Base-by-base conservation (phyloP, 176 grass and related monocot genomes). In the Cenchrus fungigraminus region DNA sequence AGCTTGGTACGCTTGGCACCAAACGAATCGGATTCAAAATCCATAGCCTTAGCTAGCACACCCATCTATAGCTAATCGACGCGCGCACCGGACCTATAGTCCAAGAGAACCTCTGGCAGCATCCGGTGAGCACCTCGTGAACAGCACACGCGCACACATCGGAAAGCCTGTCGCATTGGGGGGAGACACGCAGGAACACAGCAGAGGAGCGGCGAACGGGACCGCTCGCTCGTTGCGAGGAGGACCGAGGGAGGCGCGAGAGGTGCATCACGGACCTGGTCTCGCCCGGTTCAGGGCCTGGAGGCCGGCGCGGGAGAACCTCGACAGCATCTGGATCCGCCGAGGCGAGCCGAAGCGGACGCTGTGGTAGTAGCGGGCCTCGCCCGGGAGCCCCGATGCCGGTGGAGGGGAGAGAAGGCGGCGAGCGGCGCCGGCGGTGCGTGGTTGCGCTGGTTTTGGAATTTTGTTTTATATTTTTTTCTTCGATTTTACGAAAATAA, bases 291-390 rank as follows among this genome's bases (percentile, higher is more conserved):
- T 85, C 46, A 90, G 68, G 42, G 84, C 72, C 12, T 40, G 74
- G 50, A 80, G 42, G 16, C 90, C 90, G 17, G 92, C 82, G 58
- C 85, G 87, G 52, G 90, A 80, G 74, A 92, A 25, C 86, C 87
- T 90, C 76, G 78, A 90, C 44, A 90, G 15, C 93, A 95, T 92
- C 79, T 78, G 52, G 47, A 37, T 69, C n/a, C 37, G 5, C 72
- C 4, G 19, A 29, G 6, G 43, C 31, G 42, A 12, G 1, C 5
- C 15, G 34, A 62, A 3, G 57, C 7, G 17, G 19, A 71, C 47
- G 61, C 43, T 20, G 79, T 0, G 13, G 22, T 0, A 19, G 49
- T 13, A 25, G 34, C 32, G 43, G 15, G 15, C 4, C 37, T 9
- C 12, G 22, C 6, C 47, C 22, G 0, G 3, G 22, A 4, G 25